A percentile compares a stretch with the other conserved stretches of the same genome.
Conservation (phyloP, 768 basidiomycete genomes). For the Panellus pusillus region DNA sequence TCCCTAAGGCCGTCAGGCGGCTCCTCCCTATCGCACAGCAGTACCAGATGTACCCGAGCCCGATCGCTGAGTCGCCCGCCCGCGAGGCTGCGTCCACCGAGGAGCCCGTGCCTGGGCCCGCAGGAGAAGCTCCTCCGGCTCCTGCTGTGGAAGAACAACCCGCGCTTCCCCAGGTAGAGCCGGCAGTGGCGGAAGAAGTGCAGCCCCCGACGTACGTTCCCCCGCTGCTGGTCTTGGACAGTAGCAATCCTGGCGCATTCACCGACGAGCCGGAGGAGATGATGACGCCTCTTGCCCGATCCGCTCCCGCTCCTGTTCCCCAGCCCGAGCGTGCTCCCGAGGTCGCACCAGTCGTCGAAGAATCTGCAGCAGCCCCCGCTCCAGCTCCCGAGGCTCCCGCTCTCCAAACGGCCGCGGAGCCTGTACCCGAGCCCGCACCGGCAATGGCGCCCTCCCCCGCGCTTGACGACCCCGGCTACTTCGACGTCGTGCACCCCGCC, state of each 20-base stretch:
- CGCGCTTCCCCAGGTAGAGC: background rate
- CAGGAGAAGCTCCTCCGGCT: conserved; percentile 34
- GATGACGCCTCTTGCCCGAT: conserved; percentile 30
- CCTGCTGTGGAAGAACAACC: too few species aligned
- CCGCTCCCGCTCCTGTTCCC: background rate
- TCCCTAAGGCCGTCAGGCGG: conserved; percentile 23
- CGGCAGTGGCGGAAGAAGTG: conserved; percentile 5
- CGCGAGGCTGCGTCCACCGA: conserved; percentile 47
- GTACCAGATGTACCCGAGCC: conserved; percentile 47
- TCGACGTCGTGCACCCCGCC: conserved; percentile 5
- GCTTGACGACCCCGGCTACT: conserved; percentile 4
- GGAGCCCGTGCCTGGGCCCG: conserved; percentile 27
- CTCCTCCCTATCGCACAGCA: conserved; percentile 22
- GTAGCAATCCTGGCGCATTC: conserved; percentile 50
- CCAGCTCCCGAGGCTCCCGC: too few species aligned
- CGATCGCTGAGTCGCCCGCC: conserved; percentile 69
- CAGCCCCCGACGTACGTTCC: conserved; percentile 28
- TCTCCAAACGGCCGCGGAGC: background rate
- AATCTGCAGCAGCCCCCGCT: too few species aligned
- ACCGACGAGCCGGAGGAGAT: conserved; percentile 52
- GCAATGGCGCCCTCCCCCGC: conserved; percentile 6
- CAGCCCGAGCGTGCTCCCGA: conserved; percentile 5
- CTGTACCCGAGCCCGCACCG: background rate
- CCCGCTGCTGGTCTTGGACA: conserved; percentile 38
- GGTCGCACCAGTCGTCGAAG: too few species aligned